These are phyloP conservation scores for Apiospora marii DNA, from an alignment of 2,329 filamentous ascomycete species.

Conservation along the genomic window DNA sequence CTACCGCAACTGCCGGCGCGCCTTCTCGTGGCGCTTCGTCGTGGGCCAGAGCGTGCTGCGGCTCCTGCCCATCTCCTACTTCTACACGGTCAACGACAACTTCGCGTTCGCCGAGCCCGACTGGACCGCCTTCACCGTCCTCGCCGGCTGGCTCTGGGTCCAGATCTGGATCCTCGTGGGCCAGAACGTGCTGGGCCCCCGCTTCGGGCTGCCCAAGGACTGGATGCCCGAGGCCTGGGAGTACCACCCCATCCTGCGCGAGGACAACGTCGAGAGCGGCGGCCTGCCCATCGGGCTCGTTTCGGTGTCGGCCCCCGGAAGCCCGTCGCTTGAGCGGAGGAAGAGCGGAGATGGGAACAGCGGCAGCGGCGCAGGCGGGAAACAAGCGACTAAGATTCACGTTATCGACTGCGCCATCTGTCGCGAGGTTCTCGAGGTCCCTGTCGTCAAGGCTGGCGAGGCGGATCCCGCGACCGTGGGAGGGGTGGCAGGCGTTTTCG, in stretches of 20 bases:
- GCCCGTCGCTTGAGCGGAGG: conserved; percentile 43
- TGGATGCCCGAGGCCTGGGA: conserved; percentile 85
- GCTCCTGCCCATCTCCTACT: conserved; percentile 83
- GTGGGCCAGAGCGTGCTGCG: conserved; percentile 82
- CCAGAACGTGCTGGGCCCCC: conserved; percentile 85
- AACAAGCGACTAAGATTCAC: conserved; percentile 48
- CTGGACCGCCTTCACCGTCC: conserved; percentile 65
- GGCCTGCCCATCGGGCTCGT: conserved; percentile 81
- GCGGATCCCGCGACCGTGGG: conserved; percentile 55
- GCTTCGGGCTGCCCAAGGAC: conserved; percentile 80
- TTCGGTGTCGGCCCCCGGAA: conserved; percentile 54
- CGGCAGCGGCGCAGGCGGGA: conserved; percentile 35
- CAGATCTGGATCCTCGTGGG: conserved; percentile 81
- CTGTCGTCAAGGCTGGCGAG: conserved; percentile 71
- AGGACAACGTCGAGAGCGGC: conserved; percentile 82
- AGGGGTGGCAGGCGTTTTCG: conserved; percentile 74
- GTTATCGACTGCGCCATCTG: conserved; percentile 95
- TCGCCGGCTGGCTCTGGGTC: conserved; percentile 84
- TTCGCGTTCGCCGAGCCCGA: conserved; percentile 81
- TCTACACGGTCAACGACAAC: conserved; percentile 81
- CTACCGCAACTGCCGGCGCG: conserved; percentile 88
- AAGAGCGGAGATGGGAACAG: conserved; percentile 35
- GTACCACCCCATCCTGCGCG: conserved; percentile 88
- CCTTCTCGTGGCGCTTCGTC: conserved; percentile 91
- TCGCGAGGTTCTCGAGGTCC: conserved; percentile 88